Base-by-base conservation (phyloP, 2,329 filamentous ascomycete species). In the Stagonosporopsis cucurbitacearum region DNA sequence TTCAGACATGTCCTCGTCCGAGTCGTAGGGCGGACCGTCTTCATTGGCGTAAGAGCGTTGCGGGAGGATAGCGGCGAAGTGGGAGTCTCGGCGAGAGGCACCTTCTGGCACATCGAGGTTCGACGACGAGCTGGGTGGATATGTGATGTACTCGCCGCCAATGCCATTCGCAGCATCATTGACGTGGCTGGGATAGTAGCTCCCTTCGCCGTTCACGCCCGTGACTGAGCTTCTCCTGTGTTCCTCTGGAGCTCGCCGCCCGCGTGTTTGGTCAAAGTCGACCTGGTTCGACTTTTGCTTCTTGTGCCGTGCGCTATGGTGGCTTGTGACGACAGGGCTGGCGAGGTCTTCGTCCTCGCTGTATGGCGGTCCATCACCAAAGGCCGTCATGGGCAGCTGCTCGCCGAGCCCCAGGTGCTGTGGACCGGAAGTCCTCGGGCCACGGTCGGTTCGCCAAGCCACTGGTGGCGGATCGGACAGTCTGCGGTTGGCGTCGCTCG, bases 321-420 rank as follows among this genome's bases (percentile, higher is more conserved):
- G 70, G 63, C 89, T 91, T 13, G 93, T 91, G 17, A 96, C 91
- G 15, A 88, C 84, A 0, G 93, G 93, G 71, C 92, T 96, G 70
- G 95, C 91, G 39, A 97, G 82, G 75, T 98, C 95, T 67, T 98
- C 92, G 69, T 98, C 93, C 77, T 97, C 93, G 75, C 92, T 96
- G 79, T 92, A 98, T 2, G 93, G 94, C 20, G 93, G 93, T 0
- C 93, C 93, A 71, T 75, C 75, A 44, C 86, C 90, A 67, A 95
- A 94, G 44, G 91, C 86, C 71, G 95, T 92, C 19, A 90, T 89
- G 9, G 91, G 88, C 15, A 96, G 81, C 68, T 93, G 89, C 64
- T 90, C 84, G 22, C 83, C 86, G 8, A 53, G 45, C 3, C 59
- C 60, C 50, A 70, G 61, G 84, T 88, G 62, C 81, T 83, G 82